Evolutionary conservation across 495 filamentous ascomycete genomes (phyloP), one percentile per base, ranked within the genome.

Genomic region (Oidiodendron maius): DNA sequence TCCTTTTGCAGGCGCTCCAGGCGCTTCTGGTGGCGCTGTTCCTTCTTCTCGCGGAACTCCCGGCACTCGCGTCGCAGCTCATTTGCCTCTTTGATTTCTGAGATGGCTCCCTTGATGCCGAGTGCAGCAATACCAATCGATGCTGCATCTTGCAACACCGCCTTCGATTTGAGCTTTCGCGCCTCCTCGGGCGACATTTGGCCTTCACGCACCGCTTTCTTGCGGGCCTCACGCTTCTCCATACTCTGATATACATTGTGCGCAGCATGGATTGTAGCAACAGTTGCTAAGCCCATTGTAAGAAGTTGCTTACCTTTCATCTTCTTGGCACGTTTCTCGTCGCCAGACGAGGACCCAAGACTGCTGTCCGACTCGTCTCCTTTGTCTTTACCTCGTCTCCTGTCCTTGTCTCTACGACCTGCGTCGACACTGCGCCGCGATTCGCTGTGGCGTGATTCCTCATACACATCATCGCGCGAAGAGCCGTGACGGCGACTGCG

Each of bases 251-350:
- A 87, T 46, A 95, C 75, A 47, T 75, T 81, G 62, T 94, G 84
- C 6, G 84, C 87, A 39, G 89, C 88, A 66, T 94, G 89, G 52
- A 95, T 89, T 30, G 90, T 93, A 46, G 90, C 90, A 50, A 94
- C 84, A 44, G 83, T 83, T 25, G 90, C 90, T 55, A 96, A 66
- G 35, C 89, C 87, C 39, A 87, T 81, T 40, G 89, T 90, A 51
- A 95, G 57, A 60, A 91, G 64, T 74, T 90, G 84, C 65, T 94
- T 91, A 65, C 84, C 81, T 72, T 80, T 80, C 75, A 91, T 77
- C 64, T 90, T 88, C 68, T 82, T 89, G 20, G 75, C 72, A 51
- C 76, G 70, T 57, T 82, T 77, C 58, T 83, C 81, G 62, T 95
- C 86, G 58, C 89, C 86, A 56, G 83, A 82, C 64, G 84, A 89